Base-by-base conservation (phyloP, 192 early-diverging fungal species). In the Dissophora globulifera region DNA sequence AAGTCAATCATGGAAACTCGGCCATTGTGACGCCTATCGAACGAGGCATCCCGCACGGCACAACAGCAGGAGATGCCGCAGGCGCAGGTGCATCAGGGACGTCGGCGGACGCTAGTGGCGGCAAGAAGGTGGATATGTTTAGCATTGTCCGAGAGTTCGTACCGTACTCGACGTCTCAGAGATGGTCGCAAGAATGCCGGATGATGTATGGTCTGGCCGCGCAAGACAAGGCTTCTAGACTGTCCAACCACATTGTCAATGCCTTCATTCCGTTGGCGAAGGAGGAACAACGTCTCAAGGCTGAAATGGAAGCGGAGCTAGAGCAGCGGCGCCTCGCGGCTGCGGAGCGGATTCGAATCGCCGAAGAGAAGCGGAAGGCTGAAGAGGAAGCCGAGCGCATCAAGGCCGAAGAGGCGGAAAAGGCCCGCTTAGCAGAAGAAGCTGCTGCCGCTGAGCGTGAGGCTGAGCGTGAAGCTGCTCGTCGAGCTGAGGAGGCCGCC, bases 101-200 rank as follows among this genome's bases (percentile, higher is more conserved):
- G 16, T 52, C 79, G 25, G 45, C 74, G 47, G 78, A 62, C n/a
- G 43, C 26, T n/a, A 50, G 32, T 38, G n/a, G 62, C 12, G 27
- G 57, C 1, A 45, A 66, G 20, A 69, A 62, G 12, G 62, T 20
- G 0, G 81, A 86, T 20, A 79, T 81, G 22, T 78, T 86, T 33
- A 54, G 86, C n/a, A 71, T 86, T 2, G 81, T 95, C 22, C 91
- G 94, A 42, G 81, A 85, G 22, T 93, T 89, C 79, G 80, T 79
- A 23, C 89, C 92, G 2, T 75, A 87, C 68, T 85, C 86, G 17
- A 93, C 92, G 2, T 67, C 81, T 8, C 92, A 95, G 75, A 84
- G 96, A 5, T 96, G 94, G 94, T 81, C 85, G 29, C 93, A 98
- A 74, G 96, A 96, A 78, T 90, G 88, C 23, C 84, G 87, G 7